phyloP scores from a whole-genome alignment of 345 rosid genomes.

The Eucalyptus cloeziana region DNA sequence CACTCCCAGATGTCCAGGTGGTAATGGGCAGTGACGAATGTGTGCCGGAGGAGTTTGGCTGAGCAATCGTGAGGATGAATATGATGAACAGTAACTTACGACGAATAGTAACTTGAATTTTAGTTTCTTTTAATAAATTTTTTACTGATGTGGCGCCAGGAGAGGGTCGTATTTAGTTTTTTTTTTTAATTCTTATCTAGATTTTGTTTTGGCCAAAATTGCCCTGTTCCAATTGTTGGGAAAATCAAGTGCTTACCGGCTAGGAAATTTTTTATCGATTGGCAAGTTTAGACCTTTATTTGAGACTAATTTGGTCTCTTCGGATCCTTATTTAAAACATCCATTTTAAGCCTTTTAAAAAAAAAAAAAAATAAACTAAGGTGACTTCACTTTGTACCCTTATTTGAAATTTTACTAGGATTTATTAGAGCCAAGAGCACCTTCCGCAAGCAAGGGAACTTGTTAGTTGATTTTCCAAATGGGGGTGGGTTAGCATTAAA shows the following conservation, averaged over 20 bases:
- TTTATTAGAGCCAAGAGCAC: not conserved
- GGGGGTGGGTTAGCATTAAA: not conserved
- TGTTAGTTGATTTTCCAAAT: not conserved
- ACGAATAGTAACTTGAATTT: not conserved
- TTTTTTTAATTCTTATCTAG: not conserved
- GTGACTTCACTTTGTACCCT: fast-evolving
- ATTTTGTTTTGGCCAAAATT: not conserved
- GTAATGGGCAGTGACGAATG: not conserved
- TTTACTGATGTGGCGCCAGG: too few relatives aligned
- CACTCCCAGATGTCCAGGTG: not conserved
- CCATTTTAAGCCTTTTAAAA: too few relatives aligned
- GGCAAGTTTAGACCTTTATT: too few relatives aligned
- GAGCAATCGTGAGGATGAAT: not conserved
- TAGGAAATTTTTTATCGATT: too few relatives aligned
- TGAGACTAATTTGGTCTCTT: too few relatives aligned
- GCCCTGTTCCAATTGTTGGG: not conserved
- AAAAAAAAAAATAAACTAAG: too few relatives aligned
- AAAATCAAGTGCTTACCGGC: not conserved
- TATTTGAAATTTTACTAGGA: too few relatives aligned
- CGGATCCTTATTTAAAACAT: too few relatives aligned
- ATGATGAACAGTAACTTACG: not conserved
- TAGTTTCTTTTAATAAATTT: too few relatives aligned
- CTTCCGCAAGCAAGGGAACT: not conserved
- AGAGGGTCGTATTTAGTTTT: too few relatives aligned
- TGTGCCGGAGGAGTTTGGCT: not conserved